Evolutionary conservation across 164 flowering plant genomes (phyloP).

Genomic region (Buxus sempervirens): DNA sequence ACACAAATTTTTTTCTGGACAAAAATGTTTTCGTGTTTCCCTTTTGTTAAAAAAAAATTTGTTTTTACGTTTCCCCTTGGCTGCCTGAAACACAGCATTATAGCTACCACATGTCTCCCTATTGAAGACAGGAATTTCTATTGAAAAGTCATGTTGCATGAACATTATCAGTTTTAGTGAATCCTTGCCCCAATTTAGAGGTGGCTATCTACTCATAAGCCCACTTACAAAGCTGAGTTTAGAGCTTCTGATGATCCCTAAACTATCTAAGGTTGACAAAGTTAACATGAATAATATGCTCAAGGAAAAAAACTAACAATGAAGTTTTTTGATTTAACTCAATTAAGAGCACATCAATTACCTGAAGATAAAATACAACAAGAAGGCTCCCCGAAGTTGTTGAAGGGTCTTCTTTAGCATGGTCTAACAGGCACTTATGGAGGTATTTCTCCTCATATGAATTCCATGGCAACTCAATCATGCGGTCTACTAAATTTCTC

Average conservation of each 20-base stretch:
- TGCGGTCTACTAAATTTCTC: constrained; percentile 72
- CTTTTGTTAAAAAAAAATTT: no score
- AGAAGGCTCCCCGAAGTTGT: constrained; percentile 75
- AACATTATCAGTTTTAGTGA: no score
- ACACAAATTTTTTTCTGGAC: no score
- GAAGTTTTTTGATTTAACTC: background rate
- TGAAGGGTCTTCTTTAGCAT: constrained; percentile 57
- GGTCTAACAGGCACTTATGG: constrained; percentile 74
- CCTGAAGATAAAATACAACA: constrained; percentile 93
- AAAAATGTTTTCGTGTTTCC: no score
- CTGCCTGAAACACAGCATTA: background rate
- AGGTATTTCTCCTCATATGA: constrained; percentile 82
- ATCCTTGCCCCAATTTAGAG: no score
- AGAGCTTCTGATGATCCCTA: no score
- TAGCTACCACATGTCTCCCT: background rate
- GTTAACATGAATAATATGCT: background rate
- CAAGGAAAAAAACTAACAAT: background rate
- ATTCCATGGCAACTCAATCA: constrained; percentile 96
- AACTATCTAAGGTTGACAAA: background rate
- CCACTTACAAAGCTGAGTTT: no score
- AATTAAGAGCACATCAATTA: constrained; percentile 19
- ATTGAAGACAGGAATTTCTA: background rate
- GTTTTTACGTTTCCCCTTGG: background rate
- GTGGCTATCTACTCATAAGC: no score
- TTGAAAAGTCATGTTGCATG: no score